These are phyloP conservation scores for Ganoderma multipileum DNA, from an alignment of 1,284 basidiomycete species.

Conservation along the genomic window DNA sequence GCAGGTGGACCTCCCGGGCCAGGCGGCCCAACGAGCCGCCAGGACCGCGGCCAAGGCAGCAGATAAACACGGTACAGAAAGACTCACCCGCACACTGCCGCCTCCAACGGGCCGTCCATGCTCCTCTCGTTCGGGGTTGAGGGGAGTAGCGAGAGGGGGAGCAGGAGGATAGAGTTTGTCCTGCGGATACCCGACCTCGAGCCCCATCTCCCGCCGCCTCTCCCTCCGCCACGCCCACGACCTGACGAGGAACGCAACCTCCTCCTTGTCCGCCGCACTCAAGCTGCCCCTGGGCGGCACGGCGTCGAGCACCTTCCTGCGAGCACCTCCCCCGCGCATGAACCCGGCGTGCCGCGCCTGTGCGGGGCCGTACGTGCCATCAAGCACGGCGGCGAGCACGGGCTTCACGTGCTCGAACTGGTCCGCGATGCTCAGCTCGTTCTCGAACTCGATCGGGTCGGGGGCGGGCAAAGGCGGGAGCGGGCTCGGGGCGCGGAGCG, in stretches of 20 bases:
- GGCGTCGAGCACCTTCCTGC: constrained; percentile 51
- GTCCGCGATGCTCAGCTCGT: constrained; percentile 53
- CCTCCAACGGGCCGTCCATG: not conserved
- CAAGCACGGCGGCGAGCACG: constrained; percentile 63
- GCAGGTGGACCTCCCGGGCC: constrained; percentile 4
- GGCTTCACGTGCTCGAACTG: constrained; percentile 73
- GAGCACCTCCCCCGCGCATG: constrained; percentile 60
- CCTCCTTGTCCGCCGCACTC: constrained; percentile 55
- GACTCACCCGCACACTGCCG: not conserved
- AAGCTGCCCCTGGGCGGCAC: constrained; percentile 61
- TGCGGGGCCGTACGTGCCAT: constrained; percentile 60
- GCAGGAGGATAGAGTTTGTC: constrained; percentile 17
- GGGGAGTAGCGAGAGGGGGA: not conserved
- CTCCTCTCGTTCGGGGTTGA: too few relatives aligned
- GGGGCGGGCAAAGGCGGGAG: constrained; percentile 47
- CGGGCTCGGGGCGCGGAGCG: constrained; percentile 44
- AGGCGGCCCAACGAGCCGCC: not conserved
- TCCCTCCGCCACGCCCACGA: constrained; percentile 60
- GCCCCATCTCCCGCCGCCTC: constrained; percentile 32
- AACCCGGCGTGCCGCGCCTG: constrained; percentile 55
- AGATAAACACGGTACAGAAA: not conserved
- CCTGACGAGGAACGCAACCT: constrained; percentile 52
- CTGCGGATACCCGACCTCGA: constrained; percentile 23
- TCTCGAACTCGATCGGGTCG: constrained; percentile 46
- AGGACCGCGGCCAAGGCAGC: not conserved